Base-by-base conservation (phyloP, 164 flowering plant species). In the Magnolia officinalis region DNA sequence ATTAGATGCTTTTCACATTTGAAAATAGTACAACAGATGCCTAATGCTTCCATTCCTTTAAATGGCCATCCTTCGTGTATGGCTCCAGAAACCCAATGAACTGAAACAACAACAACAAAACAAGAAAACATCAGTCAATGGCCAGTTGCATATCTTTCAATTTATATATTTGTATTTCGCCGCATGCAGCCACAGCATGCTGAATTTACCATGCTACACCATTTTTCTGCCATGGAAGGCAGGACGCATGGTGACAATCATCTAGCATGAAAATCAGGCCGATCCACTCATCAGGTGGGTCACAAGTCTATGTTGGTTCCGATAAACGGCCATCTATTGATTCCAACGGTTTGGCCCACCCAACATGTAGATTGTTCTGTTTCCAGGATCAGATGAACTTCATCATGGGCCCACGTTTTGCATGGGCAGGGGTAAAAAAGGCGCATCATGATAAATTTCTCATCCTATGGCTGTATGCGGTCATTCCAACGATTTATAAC, bases 51-150 rank as follows among this genome's bases (percentile, higher is more conserved):
- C 93, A 91, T 73, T 87, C 80, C 77, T 77, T 88, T 6, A 82
- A 77, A 78, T 90, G 88, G 31, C 96, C 95, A 58, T 90, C 91
- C 70, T 84, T 87, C 89, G 79, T 82, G 80, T 92, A 90, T 52
- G 96, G 96, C 83, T 93, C 96, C 21, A 93, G 87, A 84, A 93
- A 92, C 72, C 98, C 98, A 21, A 93, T 90, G 78, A 93, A 90
- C 96, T 93, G 89, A 80, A 83, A 77, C 24, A 78, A 50, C 1
- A 26, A 26, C 13, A 55, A 0, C 13, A 55, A 0, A 67, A 77
- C 10, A 45, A 26, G 63, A 51, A 59, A 16, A 70, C 19, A 55
- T 16, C 23, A 76, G 49, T 23, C 26, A 68, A 68, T 49, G 5
- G 16, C 31, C 72, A 45, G 20, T 7, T 1, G 70, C 31, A 21